phyloP scores from a whole-genome alignment of 352 stramenopile genomes.

The Thalassiosira pacifica region DNA sequence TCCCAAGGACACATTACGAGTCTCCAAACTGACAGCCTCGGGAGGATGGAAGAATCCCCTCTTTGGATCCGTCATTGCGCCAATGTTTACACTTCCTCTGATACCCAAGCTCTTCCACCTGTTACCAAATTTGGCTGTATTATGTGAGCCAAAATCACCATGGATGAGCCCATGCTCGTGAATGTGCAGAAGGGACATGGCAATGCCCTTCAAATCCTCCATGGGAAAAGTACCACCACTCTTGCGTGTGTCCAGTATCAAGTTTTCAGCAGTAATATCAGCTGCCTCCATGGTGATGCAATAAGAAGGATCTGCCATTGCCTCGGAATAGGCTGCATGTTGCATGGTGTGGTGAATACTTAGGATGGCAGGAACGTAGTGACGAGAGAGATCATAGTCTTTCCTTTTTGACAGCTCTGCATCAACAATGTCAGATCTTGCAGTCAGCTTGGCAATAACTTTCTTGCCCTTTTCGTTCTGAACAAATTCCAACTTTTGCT shows the following conservation, averaged over 20 bases:
- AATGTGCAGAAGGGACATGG: constrained; percentile 86
- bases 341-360: constrained; percentile 87
- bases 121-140: constrained; percentile 85
- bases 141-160: constrained; percentile 87
- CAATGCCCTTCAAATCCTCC: constrained; percentile 84
- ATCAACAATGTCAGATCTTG: constrained; percentile 83
- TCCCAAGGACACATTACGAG: constrained; percentile 70
- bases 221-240: constrained; percentile 71
- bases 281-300: constrained; percentile 88
- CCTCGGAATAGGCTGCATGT: constrained; percentile 86
- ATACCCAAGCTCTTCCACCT: constrained; percentile 86
- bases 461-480: constrained; percentile 82
- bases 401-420: constrained; percentile 83
- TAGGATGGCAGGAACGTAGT: constrained; percentile 87
- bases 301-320: constrained; percentile 87
- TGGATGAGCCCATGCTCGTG: constrained; percentile 87
- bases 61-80: constrained; percentile 75
- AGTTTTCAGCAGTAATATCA: constrained; percentile 86
- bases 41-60: constrained; percentile 87
- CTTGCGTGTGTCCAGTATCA: constrained; percentile 82
- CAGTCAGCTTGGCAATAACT: constrained; percentile 87
- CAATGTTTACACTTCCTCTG: constrained; percentile 74
- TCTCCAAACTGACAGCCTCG: constrained; percentile 84
- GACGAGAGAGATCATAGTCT: constrained; percentile 82
- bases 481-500: constrained; percentile 61